phyloP scores from a whole-genome alignment of 352 stramenopile genomes.

The Globisporangium nodosum region DNA sequence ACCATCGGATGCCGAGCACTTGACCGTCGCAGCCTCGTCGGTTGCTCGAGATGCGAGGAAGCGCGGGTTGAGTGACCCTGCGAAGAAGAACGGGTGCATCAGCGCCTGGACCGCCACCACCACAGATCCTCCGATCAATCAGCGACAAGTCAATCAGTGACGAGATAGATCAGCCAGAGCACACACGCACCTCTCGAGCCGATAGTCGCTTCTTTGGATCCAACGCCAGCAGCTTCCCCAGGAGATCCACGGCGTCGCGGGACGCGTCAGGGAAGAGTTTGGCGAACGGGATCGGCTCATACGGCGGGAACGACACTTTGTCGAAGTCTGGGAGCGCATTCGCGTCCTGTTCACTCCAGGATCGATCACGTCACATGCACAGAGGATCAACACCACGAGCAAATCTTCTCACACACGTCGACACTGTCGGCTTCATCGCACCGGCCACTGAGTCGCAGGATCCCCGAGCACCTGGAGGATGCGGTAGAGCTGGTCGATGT shows the following conservation, averaged over 20 bases:
- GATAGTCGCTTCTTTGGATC: constrained; percentile 31
- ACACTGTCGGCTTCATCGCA: not conserved
- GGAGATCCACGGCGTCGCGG: constrained; percentile 37
- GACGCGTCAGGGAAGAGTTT: constrained; percentile 46
- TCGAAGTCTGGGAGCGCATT: constrained; percentile 49
- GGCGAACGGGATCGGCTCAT: constrained; percentile 31
- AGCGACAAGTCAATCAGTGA: not conserved
- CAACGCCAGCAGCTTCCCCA: constrained; percentile 31
- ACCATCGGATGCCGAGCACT: not conserved
- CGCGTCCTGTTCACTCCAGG: constrained; percentile 19
- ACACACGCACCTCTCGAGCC: constrained; percentile 27
- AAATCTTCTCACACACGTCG: too few relatives aligned
- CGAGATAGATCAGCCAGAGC: not conserved
- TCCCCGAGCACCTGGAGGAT: constrained; percentile 63
- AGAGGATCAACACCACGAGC: not conserved
- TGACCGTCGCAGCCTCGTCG: not conserved
- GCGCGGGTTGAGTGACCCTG: constrained; percentile 15
- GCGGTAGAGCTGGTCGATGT: constrained; percentile 78
- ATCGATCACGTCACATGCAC: not conserved
- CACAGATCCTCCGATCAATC: too few relatives aligned
- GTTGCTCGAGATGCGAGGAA: constrained; percentile 11
- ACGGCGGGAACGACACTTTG: constrained; percentile 66
- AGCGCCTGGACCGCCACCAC: constrained; percentile 19
- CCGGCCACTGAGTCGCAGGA: constrained; percentile 48
- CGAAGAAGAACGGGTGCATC: constrained; percentile 42